phyloP scores from a whole-genome alignment of 2,329 filamentous ascomycete genomes.

The Talaromyces sp. region DNA sequence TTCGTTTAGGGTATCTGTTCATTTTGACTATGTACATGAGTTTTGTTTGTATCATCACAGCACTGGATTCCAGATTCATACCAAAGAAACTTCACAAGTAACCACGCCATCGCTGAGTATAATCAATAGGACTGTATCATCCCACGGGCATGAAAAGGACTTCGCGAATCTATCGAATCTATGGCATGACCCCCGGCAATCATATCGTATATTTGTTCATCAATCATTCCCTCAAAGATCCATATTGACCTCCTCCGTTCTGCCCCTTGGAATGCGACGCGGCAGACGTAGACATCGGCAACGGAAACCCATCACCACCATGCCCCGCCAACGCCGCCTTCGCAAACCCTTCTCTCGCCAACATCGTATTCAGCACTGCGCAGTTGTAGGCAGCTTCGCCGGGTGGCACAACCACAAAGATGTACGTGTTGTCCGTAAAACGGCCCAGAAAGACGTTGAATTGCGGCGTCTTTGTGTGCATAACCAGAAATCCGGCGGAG shows the following conservation, averaged over 20 bases:
- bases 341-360: slow-evolving; percentile 79
- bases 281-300: slow-evolving; percentile 28
- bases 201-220: background rate
- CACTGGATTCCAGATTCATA: background rate
- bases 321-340: slow-evolving; percentile 53
- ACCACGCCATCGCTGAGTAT: background rate
- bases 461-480: slow-evolving; percentile 52
- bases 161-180: background rate
- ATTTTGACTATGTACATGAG: slow-evolving; percentile 10
- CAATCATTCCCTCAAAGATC: slow-evolving; percentile 9
- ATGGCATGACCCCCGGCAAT: background rate
- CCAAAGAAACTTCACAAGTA: background rate
- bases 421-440: slow-evolving; percentile 96
- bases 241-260: slow-evolving; percentile 1
- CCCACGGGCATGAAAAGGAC: background rate
- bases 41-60: background rate
- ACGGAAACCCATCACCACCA: slow-evolving; percentile 44
- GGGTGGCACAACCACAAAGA: slow-evolving; percentile 86
- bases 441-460: slow-evolving; percentile 96
- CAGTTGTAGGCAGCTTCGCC: slow-evolving; percentile 90
- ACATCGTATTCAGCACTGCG: slow-evolving; percentile 83
- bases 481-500: slow-evolving; percentile 45
- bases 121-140: background rate
- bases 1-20: slow-evolving; percentile 3
- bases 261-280: slow-evolving; percentile 9